Percentiles rank a stretch among this genome's conserved stretches.
Conservation (phyloP, 768 basidiomycete genomes). For the Termitomyces sp. region DNA sequence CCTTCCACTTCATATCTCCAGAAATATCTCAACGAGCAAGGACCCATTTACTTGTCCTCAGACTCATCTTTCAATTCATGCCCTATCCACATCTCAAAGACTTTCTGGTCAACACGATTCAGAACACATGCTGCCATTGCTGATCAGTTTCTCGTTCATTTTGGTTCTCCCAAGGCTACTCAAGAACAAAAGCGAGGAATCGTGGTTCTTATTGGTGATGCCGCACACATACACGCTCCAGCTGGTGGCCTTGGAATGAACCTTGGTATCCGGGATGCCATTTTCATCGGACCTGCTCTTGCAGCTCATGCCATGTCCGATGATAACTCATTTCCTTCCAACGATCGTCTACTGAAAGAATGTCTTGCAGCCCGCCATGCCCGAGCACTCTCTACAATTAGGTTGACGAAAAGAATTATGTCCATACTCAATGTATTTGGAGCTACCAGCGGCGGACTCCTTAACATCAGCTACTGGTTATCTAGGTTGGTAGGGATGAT, state of each 20-base stretch:
- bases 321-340: constrained; percentile 9
- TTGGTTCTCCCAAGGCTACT: neutral
- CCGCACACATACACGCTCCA: constrained; percentile 50
- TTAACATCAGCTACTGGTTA: constrained; percentile 13
- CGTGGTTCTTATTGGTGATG: constrained; percentile 21
- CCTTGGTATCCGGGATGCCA: constrained; percentile 49
- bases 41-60: constrained; percentile 26
- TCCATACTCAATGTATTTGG: constrained; percentile 9
- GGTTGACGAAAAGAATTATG: constrained; percentile 29
- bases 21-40: constrained; percentile 32
- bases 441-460: neutral
- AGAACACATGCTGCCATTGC: constrained; percentile 39
- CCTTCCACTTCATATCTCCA: constrained; percentile 39
- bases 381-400: constrained; percentile 36
- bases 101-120: constrained; percentile 43
- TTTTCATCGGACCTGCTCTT: constrained; percentile 38
- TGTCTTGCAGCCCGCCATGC: constrained; percentile 30
- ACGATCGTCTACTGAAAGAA: constrained; percentile 25
- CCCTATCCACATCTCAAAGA: constrained; percentile 26
- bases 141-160: constrained; percentile 27
- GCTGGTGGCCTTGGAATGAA: constrained; percentile 56
- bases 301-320: constrained; percentile 22
- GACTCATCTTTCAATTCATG: constrained; percentile 27
- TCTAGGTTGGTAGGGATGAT: constrained; percentile 11
- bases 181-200: constrained; percentile 4